phyloP scores from a whole-genome alignment of 2,329 filamentous ascomycete genomes.

The Dissoconium aciculare region DNA sequence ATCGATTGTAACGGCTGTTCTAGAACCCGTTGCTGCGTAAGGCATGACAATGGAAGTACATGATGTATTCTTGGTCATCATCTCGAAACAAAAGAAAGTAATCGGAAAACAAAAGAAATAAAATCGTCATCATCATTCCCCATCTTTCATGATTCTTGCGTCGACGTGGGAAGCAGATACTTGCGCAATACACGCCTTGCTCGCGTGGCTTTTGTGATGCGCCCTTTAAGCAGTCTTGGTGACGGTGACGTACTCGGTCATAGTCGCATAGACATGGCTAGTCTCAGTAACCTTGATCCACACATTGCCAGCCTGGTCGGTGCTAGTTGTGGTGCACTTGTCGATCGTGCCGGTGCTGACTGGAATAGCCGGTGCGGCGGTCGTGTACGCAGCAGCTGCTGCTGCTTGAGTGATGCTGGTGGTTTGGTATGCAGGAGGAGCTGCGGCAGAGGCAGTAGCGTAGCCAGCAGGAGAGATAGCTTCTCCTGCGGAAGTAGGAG shows the following conservation, averaged over 20 bases:
- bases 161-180: no score
- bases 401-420: neutral
- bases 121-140: no score
- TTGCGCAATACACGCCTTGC: no score
- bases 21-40: no score
- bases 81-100: no score
- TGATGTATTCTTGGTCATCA: no score
- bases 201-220: no score
- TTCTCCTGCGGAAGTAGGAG: neutral
- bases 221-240: no score
- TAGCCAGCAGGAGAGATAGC: neutral
- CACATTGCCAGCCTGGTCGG: neutral
- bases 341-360: neutral
- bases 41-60: no score
- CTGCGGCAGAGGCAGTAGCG: neutral
- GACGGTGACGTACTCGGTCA: neutral
- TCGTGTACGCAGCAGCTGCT: neutral
- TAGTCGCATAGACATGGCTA: neutral
- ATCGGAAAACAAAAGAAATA: no score
- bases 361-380: neutral
- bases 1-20: no score
- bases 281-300: neutral
- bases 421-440: neutral
- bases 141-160: no score
- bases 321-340: neutral